phyloP scores from a whole-genome alignment of 2,329 filamentous ascomycete genomes.

The Colletotrichum tropicicola region DNA sequence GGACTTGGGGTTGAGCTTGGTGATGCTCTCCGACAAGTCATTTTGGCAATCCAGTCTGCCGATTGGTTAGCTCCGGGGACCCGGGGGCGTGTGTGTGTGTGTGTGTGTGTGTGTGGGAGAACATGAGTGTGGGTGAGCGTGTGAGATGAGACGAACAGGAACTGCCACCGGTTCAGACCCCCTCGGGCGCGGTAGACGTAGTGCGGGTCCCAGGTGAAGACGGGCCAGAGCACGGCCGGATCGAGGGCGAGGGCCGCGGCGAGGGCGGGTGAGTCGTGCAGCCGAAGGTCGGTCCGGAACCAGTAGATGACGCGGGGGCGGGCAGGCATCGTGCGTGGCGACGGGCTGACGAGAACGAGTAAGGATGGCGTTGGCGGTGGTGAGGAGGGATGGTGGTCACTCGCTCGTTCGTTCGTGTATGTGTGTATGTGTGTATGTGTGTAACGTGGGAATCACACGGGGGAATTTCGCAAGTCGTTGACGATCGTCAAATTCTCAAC shows the following conservation, averaged over 20 bases:
- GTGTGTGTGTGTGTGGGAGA: no score
- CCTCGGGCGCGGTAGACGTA: slow-evolving; percentile 79
- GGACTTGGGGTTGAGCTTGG: slow-evolving; percentile 73
- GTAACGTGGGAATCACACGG: background rate
- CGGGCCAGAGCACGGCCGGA: slow-evolving; percentile 74
- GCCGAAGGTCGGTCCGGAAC: slow-evolving; percentile 81
- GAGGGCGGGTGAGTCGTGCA: slow-evolving; percentile 81
- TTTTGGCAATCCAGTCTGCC: slow-evolving; percentile 75
- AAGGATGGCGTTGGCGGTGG: background rate
- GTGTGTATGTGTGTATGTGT: no score
- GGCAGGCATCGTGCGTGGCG: slow-evolving; percentile 2
- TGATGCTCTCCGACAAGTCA: slow-evolving; percentile 74
- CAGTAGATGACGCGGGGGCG: slow-evolving; percentile 70
- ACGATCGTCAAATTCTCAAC: no score
- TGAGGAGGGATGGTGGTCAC: background rate
- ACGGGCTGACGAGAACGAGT: background rate
- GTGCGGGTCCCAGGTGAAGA: slow-evolving; percentile 85
- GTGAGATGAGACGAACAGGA: slow-evolving; percentile 57
- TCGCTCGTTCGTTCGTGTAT: no score
- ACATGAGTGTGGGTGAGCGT: no score
- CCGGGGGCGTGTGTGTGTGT: no score
- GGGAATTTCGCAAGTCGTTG: no score
- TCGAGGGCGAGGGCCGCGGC: slow-evolving; percentile 76
- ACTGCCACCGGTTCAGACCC: slow-evolving; percentile 79
- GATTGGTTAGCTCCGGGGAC: background rate